Evolutionary conservation across 106 monocot species (phyloP), one percentile per base, ranked within the genome.

Genomic region (Platanthera zijinensis): DNA sequence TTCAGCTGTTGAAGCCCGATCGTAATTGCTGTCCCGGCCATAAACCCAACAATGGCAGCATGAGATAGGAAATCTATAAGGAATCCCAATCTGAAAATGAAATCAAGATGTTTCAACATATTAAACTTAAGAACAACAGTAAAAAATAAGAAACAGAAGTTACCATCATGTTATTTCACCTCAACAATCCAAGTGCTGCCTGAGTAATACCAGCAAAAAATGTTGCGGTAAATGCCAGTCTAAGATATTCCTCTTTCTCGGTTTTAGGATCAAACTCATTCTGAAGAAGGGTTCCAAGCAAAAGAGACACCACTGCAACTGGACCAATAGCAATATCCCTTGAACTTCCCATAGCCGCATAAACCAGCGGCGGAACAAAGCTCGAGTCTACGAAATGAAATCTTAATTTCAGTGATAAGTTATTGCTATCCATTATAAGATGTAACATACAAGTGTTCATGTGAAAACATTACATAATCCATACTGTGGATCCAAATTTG

Each of bases 321-420:
- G 95, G 95, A 54, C 95, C 95, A 54, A 96, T 92, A 2, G 95
- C 95, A 50, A 96, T 88, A 76, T 96, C 90, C 75, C 89, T 89
- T 53, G 97, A 94, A 78, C 94, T 97, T 5, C 97, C 97, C 97
- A 97, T 89, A 59, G 75, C 52, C 8, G 97, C 89, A 73, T 97
- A 97, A 71, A 97, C 79, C 7, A 97, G 74, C 2, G 97, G 97
- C 3, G 94, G 89, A 18, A 97, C 94, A 74, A 93, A 94, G 72
- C 97, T 97, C 15, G 91, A 76, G 50, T 97, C 97, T 97, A 64
- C 52, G 28, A 61, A 39, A 39, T 39, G 39, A 0, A 39, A 39
- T 39, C 39, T 39, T 39, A 39, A 39, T 39, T 39, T 39, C 39
- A 39, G 39, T 39, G 39, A 39, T 39, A 39, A 39, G 39, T 39